Evolutionary conservation across 2,329 filamentous ascomycete genomes (phyloP).

Genomic region (Pseudocercospora fuligena): DNA sequence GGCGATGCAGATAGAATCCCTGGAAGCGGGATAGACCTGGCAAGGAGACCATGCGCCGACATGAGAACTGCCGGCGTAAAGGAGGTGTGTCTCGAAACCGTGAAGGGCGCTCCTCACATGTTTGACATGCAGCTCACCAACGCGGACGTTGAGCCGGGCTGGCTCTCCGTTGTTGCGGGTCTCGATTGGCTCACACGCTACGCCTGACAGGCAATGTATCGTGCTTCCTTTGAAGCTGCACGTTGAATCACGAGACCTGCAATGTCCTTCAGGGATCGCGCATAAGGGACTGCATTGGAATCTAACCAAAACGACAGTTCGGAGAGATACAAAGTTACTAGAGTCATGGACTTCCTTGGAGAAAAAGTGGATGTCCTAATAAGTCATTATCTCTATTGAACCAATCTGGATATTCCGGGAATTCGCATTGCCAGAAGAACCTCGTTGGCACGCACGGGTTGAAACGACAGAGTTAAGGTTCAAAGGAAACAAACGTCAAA

Average conservation of each 20-base stretch:
- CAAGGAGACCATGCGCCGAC: constrained; percentile 24
- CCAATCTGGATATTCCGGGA: constrained; percentile 4
- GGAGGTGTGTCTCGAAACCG: constrained; percentile 23
- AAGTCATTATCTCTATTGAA: not conserved
- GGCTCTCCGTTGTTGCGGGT: constrained; percentile 25
- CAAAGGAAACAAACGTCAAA: constrained; percentile 7
- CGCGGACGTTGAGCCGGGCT: constrained; percentile 23
- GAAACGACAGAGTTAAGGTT: constrained; percentile 8
- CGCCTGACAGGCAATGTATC: constrained; percentile 1
- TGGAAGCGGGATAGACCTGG: constrained; percentile 24
- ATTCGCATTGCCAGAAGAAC: not conserved
- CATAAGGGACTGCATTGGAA: not conserved
- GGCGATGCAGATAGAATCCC: constrained; percentile 28
- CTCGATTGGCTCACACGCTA: constrained; percentile 26
- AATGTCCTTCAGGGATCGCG: constrained; percentile 2
- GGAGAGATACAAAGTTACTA: not conserved
- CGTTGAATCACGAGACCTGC: not conserved
- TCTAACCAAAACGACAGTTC: constrained; percentile 6
- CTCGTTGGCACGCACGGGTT: not conserved
- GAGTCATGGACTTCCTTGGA: constrained; percentile 5
- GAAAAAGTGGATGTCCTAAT: not conserved
- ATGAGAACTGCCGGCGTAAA: constrained; percentile 24
- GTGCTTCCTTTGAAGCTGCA: not conserved
- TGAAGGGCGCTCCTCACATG: constrained; percentile 28
- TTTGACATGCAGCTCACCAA: constrained; percentile 29